Conservation (phyloP, 345 rosid species). For the Gossypium sturtianum region DNA sequence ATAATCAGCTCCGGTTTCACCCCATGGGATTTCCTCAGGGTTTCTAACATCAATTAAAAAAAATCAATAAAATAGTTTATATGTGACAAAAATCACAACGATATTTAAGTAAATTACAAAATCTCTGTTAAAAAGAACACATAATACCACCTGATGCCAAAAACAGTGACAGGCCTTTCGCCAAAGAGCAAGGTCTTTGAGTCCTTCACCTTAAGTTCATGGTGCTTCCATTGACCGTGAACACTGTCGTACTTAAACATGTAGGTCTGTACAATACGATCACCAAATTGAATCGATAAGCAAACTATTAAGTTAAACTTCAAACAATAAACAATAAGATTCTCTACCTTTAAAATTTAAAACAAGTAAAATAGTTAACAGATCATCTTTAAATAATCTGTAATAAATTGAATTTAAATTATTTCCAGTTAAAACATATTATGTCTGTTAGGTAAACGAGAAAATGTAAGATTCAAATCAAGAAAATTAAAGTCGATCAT, state of each 20-base stretch:
- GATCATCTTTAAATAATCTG: background rate
- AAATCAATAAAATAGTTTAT: background rate
- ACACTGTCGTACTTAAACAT: constrained; percentile 68
- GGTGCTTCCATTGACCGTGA: constrained; percentile 62
- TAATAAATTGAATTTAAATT: background rate
- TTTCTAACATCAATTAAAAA: constrained; percentile 26
- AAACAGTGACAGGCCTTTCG: constrained; percentile 46
- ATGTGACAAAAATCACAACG: background rate
- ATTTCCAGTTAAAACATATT: background rate
- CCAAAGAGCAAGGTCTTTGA: constrained; percentile 59
- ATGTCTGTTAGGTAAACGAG: background rate
- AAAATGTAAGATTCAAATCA: background rate
- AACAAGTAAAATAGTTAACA: background rate
- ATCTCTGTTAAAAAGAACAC: background rate
- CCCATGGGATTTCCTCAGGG: constrained; percentile 73
- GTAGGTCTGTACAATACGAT: constrained; percentile 30
- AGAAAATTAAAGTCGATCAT: background rate
- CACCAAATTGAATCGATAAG: background rate
- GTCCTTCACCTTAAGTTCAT: constrained; percentile 48
- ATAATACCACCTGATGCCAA: constrained; percentile 38
- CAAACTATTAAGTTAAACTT: background rate
- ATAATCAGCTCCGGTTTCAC: constrained; percentile 48
- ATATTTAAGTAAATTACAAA: background rate
- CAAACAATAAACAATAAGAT: background rate
- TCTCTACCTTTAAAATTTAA: background rate